Evolutionary conservation across 2,329 filamentous ascomycete genomes (phyloP).

Genomic region (Penicillium brevicompactum): DNA sequence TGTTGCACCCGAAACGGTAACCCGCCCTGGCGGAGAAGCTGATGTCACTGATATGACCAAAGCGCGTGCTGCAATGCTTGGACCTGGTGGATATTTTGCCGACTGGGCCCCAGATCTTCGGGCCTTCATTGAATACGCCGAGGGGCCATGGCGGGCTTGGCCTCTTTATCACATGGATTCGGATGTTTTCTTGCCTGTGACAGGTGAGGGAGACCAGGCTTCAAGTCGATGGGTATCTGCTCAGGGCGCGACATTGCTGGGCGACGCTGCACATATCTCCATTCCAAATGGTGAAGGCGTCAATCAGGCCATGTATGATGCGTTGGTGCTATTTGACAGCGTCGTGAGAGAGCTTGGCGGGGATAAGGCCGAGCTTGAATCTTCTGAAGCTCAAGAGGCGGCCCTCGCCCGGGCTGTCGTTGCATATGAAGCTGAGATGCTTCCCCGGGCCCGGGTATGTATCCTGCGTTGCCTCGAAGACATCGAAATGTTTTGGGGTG

Average conservation of each 20-base stretch:
- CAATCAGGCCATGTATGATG: slow-evolving; percentile 33
- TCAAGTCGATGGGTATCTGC: slow-evolving; percentile 22
- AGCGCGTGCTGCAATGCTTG: slow-evolving; percentile 5
- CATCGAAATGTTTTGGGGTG: slow-evolving; percentile 5
- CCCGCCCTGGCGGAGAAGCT: not conserved
- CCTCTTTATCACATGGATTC: slow-evolving; percentile 25
- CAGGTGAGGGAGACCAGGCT: not conserved
- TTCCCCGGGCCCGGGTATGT: slow-evolving; percentile 17
- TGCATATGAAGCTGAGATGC: slow-evolving; percentile 29
- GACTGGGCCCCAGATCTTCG: slow-evolving; percentile 19
- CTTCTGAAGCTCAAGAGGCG: not conserved
- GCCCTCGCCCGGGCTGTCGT: slow-evolving; percentile 23
- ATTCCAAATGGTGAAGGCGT: slow-evolving; percentile 35
- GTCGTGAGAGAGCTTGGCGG: not conserved
- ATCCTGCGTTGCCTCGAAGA: slow-evolving; percentile 12
- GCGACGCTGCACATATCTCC: slow-evolving; percentile 33
- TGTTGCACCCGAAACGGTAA: slow-evolving; percentile 7
- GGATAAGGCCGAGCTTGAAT: not conserved
- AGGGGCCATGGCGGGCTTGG: slow-evolving; percentile 26
- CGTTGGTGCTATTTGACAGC: slow-evolving; percentile 21
- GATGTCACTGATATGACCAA: slow-evolving; percentile 3
- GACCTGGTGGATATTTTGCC: slow-evolving; percentile 2
- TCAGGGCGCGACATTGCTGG: slow-evolving; percentile 30
- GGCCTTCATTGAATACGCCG: slow-evolving; percentile 18
- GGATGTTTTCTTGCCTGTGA: slow-evolving; percentile 7